phyloP scores from a whole-genome alignment of 2,329 filamentous ascomycete species.

The Xylariales sp. region DNA sequence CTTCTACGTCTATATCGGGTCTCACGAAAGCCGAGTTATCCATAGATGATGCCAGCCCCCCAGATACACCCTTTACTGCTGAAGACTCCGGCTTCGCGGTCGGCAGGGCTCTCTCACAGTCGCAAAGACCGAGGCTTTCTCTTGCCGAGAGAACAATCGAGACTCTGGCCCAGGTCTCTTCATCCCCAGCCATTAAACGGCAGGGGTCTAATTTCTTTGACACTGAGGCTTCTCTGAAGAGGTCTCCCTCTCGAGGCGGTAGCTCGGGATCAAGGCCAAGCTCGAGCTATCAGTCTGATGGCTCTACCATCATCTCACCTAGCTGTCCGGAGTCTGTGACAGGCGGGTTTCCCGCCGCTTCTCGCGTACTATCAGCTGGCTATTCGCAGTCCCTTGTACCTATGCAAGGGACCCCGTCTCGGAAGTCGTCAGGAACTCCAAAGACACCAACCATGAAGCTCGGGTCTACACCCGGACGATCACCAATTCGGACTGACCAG shows the following conservation, averaged over 20 bases:
- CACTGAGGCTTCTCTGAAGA: slow-evolving; percentile 50
- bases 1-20: no score
- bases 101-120: slow-evolving; percentile 14
- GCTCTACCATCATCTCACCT: slow-evolving; percentile 45
- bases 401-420: slow-evolving; percentile 40
- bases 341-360: no score
- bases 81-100: no score
- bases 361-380: no score
- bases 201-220: slow-evolving; percentile 72
- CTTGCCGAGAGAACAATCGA: slow-evolving; percentile 83
- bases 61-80: no score
- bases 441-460: slow-evolving; percentile 28
- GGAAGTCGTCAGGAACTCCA: slow-evolving; percentile 27
- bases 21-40: no score
- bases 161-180: slow-evolving; percentile 72
- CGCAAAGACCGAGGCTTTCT: slow-evolving; percentile 41
- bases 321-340: slow-evolving; percentile 56
- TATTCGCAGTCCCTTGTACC: no score
- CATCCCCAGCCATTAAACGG: slow-evolving; percentile 67
- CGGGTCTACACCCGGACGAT: no score
- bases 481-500: no score
- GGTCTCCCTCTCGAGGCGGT: slow-evolving; percentile 44
- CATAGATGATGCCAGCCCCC: no score
- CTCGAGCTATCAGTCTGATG: slow-evolving; percentile 60
- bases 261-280: slow-evolving; percentile 44